phyloP scores from a whole-genome alignment of 2,329 filamentous ascomycete genomes.

The Raffaelea arxii region DNA sequence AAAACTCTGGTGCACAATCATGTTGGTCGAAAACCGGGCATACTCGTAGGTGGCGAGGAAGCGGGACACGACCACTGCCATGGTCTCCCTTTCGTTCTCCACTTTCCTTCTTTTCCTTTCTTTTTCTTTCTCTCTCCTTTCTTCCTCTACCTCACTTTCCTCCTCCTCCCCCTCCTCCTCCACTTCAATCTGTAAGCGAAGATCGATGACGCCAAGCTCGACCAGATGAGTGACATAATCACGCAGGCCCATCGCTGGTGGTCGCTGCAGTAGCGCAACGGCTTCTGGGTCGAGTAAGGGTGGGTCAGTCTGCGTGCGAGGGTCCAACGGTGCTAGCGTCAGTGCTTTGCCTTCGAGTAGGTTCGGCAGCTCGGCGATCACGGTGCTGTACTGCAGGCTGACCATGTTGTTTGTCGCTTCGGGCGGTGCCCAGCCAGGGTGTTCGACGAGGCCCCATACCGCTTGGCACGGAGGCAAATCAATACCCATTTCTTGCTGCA shows the following conservation, averaged over 20 bases:
- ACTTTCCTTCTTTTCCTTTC: neutral
- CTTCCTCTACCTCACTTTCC: neutral
- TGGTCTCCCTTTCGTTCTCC: too few species aligned
- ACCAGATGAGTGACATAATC: slow-evolving; percentile 69
- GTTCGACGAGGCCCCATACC: slow-evolving; percentile 75
- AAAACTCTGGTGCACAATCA: slow-evolving; percentile 63
- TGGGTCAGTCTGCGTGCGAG: slow-evolving; percentile 25
- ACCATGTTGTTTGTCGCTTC: slow-evolving; percentile 54
- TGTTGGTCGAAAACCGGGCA: slow-evolving; percentile 67
- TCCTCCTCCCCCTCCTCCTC: neutral
- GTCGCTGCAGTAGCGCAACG: slow-evolving; percentile 61
- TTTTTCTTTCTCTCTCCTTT: neutral
- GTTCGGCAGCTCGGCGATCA: slow-evolving; percentile 76
- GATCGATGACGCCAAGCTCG: slow-evolving; percentile 50
- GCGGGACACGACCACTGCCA: slow-evolving; percentile 29
- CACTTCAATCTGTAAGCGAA: slow-evolving; percentile 6
- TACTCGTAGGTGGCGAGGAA: slow-evolving; percentile 76
- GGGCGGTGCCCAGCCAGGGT: slow-evolving; percentile 83
- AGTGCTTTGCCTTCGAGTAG: slow-evolving; percentile 88
- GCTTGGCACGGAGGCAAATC: slow-evolving; percentile 40
- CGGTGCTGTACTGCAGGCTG: slow-evolving; percentile 71
- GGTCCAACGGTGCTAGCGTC: slow-evolving; percentile 60
- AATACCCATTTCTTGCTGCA: slow-evolving; percentile 24
- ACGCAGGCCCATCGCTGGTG: slow-evolving; percentile 61
- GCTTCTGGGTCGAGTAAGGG: slow-evolving; percentile 54